Evolutionary conservation across 2,329 filamentous ascomycete genomes (phyloP).

Genomic region (Fusarium sp.): DNA sequence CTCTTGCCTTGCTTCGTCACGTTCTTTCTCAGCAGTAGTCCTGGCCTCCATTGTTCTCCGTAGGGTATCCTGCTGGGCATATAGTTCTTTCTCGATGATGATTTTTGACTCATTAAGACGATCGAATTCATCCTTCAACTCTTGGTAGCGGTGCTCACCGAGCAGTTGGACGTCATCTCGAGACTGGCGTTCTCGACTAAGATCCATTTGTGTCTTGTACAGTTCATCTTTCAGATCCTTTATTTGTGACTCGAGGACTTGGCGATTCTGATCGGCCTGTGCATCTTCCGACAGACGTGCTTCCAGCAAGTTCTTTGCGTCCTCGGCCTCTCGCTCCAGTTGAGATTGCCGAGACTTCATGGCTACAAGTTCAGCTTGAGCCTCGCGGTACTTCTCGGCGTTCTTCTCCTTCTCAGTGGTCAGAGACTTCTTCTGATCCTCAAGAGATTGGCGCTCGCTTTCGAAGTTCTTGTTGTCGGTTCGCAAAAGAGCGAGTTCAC

Average conservation of each 20-base stretch:
- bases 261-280: constrained; percentile 82
- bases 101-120: constrained; percentile 94
- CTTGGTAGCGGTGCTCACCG: constrained; percentile 85
- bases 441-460: constrained; percentile 79
- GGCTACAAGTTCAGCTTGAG: constrained; percentile 88
- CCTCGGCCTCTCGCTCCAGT: constrained; percentile 86
- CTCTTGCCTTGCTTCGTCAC: constrained; percentile 88
- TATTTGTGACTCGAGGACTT: constrained; percentile 86
- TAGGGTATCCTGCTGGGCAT: constrained; percentile 91
- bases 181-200: constrained; percentile 91
- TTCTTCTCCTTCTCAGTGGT: constrained; percentile 82
- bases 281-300: constrained; percentile 90
- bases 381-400: constrained; percentile 78
- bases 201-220: constrained; percentile 84
- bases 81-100: constrained; percentile 97
- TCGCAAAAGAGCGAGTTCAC: constrained; percentile 86
- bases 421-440: constrained; percentile 80
- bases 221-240: constrained; percentile 87
- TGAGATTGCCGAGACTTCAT: constrained; percentile 86
- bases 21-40: constrained; percentile 82
- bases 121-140: constrained; percentile 86
- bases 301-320: constrained; percentile 87
- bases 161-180: constrained; percentile 93
- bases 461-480: constrained; percentile 86
- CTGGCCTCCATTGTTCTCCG: constrained; percentile 86